Percentiles rank a stretch among this genome's conserved stretches.
These are phyloP conservation scores for Termitomyces sp. DNA, from an alignment of 768 basidiomycete species.

Conservation along the genomic window DNA sequence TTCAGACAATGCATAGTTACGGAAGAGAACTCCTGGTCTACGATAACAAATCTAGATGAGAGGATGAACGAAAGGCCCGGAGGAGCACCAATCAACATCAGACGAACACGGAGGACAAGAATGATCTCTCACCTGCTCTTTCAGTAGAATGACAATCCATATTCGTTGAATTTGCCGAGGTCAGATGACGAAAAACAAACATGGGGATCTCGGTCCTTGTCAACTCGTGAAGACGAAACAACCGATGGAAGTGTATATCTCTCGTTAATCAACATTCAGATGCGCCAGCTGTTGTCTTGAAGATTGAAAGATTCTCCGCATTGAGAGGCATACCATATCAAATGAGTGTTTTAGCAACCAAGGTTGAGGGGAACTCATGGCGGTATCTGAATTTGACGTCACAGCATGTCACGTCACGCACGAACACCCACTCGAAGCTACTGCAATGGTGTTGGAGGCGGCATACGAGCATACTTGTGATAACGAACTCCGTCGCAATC, in stretches of 20 bases:
- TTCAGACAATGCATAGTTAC: not conserved
- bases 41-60: not conserved
- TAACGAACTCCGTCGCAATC: too few relatives aligned
- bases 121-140: not conserved
- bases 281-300: not conserved
- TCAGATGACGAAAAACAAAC: conserved; percentile 4
- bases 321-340: not conserved
- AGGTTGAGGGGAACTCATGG: not conserved
- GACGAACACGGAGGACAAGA: not conserved
- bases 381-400: not conserved
- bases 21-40: not conserved
- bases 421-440: too few relatives aligned
- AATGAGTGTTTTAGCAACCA: not conserved
- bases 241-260: not conserved
- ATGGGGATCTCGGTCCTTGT: not conserved
- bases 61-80: not conserved
- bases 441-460: too few relatives aligned
- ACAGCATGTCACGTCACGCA: not conserved
- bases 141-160: not conserved
- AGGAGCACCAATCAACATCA: not conserved
- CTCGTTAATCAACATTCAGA: not conserved
- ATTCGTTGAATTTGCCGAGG: not conserved
- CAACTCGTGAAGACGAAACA: not conserved
- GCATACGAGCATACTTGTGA: not conserved
- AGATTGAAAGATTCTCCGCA: not conserved